These are phyloP conservation scores for Fraxinus anomala DNA, from an alignment of 257 asterid genomes.

Conservation along the genomic window DNA sequence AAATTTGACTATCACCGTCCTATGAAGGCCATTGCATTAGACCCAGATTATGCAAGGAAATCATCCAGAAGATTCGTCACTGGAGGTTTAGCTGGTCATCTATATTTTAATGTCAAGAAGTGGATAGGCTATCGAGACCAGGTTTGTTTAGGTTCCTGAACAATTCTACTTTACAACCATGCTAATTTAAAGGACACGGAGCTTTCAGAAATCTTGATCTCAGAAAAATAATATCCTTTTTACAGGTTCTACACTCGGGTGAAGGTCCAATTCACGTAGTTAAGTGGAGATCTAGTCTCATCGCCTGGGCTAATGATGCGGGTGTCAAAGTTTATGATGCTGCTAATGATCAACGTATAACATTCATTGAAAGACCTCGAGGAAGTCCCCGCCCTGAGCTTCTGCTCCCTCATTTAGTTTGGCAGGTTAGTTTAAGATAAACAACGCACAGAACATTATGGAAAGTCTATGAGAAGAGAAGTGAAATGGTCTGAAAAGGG, in stretches of 20 bases:
- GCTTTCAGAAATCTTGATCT: slow-evolving; percentile 27
- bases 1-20: slow-evolving; percentile 97
- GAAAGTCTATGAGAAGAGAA: slow-evolving; percentile 20
- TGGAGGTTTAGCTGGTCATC: slow-evolving; percentile 97
- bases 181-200: slow-evolving; percentile 29
- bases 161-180: slow-evolving; percentile 21
- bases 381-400: slow-evolving; percentile 96
- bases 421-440: slow-evolving; percentile 73
- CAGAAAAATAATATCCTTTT: slow-evolving; percentile 30
- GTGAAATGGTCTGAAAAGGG: slow-evolving; percentile 16
- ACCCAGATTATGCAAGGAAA: slow-evolving; percentile 88
- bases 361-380: slow-evolving; percentile 90
- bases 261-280: slow-evolving; percentile 98
- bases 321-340: slow-evolving; percentile 98
- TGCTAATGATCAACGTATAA: slow-evolving; percentile 86
- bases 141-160: slow-evolving; percentile 53
- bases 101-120: slow-evolving; percentile 80
- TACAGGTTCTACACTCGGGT: slow-evolving; percentile 92
- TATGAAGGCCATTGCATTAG: slow-evolving; percentile 92
- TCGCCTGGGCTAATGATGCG: slow-evolving; percentile 98
- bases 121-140: slow-evolving; percentile 97
- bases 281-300: slow-evolving; percentile 89
- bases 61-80: slow-evolving; percentile 91
- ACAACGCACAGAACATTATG: not conserved
- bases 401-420: slow-evolving; percentile 91